A percentile compares a stretch with the other conserved stretches of the same genome.
Conservation (phyloP, 306 rosid genomes). For the Abrus precatorius region DNA sequence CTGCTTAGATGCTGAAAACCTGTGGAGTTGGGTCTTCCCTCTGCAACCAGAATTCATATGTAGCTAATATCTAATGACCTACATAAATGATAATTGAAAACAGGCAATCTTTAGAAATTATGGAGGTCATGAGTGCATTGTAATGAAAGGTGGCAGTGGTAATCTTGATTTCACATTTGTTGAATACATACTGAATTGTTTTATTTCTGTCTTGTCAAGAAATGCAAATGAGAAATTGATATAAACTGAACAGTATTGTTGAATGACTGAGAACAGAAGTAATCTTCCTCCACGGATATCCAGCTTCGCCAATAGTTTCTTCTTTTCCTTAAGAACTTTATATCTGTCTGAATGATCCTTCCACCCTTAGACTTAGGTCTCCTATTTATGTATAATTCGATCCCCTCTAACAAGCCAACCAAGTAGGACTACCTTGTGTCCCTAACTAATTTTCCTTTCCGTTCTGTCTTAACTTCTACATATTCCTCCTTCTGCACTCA, state of each 20-base stretch:
- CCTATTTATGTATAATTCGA: not conserved
- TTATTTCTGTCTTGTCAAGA: not conserved
- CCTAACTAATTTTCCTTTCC: too few relatives aligned
- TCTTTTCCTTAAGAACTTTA: not conserved
- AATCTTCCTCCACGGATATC: not conserved
- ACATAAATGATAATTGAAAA: not conserved
- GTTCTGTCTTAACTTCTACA: not conserved
- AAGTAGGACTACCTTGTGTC: not conserved
- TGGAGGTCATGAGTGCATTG: not conserved
- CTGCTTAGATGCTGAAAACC: conserved; percentile 12
- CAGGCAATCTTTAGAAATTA: not conserved
- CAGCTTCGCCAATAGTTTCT: too few relatives aligned
- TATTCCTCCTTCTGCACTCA: not conserved
- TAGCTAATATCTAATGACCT: not conserved
- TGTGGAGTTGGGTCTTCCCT: conserved; percentile 8
- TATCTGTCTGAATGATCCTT: not conserved
- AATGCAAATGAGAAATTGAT: not conserved
- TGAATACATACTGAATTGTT: not conserved
- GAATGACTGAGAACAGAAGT: not conserved
- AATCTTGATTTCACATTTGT: not conserved
- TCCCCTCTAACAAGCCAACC: not conserved
- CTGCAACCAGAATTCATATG: conserved; percentile 1
- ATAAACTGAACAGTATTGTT: not conserved
- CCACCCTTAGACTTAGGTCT: not conserved
- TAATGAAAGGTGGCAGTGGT: not conserved